These are phyloP conservation scores for Nakazawaea siamensis DNA, from an alignment of 805 yeast species.

Conservation along the genomic window DNA sequence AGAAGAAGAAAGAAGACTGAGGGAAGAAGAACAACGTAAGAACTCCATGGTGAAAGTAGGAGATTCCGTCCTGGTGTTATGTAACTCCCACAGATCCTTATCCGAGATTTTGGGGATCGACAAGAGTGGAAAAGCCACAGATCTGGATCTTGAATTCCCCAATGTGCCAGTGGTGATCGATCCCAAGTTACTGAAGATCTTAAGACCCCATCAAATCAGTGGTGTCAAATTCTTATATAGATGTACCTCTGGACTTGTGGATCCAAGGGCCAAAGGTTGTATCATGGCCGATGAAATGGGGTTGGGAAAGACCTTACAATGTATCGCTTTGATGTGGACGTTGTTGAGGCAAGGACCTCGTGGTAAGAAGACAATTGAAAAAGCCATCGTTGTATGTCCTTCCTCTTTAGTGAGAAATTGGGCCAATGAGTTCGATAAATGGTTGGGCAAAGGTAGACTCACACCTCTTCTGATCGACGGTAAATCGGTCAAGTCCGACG, in stretches of 20 bases:
- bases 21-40: conserved; percentile 10
- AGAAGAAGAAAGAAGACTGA: conserved; percentile 13
- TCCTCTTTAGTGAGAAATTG: conserved; percentile 89
- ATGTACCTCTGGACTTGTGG: conserved; percentile 83
- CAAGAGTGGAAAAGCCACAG: conserved; percentile 31
- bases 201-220: conserved; percentile 94
- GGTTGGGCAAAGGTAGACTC: conserved; percentile 90
- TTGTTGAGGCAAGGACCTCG: conserved; percentile 82
- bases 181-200: conserved; percentile 72
- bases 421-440: conserved; percentile 93
- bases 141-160: conserved; percentile 44
- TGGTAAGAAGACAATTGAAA: conserved; percentile 73
- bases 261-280: conserved; percentile 84
- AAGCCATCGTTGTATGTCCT: conserved; percentile 91
- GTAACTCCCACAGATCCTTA: conserved; percentile 53
- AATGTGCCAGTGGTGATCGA: conserved; percentile 95
- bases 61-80: conserved; percentile 22
- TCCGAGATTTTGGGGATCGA: conserved; percentile 74
- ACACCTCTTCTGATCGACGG: conserved; percentile 93
- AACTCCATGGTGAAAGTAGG: conserved; percentile 9
- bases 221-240: conserved; percentile 88
- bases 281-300: conserved; percentile 99
- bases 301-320: conserved; percentile 83
- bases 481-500: conserved; percentile 63
- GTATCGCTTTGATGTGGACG: conserved; percentile 90